Percentiles rank a stretch among this genome's conserved stretches.
These are phyloP conservation scores for Paspalum vaginatum DNA, from an alignment of 176 grass and related monocot genomes.

Conservation along the genomic window DNA sequence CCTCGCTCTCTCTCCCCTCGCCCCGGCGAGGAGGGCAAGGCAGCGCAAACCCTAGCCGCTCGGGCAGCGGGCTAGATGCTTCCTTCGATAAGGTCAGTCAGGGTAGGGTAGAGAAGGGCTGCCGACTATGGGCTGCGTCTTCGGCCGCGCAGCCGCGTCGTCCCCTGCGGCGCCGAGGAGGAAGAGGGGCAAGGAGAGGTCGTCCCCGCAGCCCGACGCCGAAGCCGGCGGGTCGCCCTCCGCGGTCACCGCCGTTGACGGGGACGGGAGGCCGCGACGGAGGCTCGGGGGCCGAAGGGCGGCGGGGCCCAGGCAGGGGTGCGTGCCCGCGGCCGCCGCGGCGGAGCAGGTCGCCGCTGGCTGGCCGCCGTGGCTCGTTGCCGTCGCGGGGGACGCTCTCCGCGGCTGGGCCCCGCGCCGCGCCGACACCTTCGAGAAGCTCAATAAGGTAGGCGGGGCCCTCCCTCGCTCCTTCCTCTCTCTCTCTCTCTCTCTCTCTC, in stretches of 20 bases:
- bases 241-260: background rate
- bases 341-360: slow-evolving; percentile 52
- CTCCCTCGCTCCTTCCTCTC: background rate
- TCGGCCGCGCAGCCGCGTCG: slow-evolving; percentile 40
- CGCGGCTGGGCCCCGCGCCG: slow-evolving; percentile 52
- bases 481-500: background rate
- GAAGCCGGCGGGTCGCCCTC: slow-evolving; percentile 18
- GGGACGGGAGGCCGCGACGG: slow-evolving; percentile 15
- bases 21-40: background rate
- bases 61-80: background rate
- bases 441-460: slow-evolving; percentile 53
- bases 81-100: background rate
- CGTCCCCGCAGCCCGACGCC: slow-evolving; percentile 14
- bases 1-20: background rate
- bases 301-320: slow-evolving; percentile 39
- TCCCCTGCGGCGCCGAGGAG: slow-evolving; percentile 6
- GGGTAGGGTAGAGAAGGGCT: background rate
- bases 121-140: slow-evolving; percentile 52
- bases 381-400: slow-evolving; percentile 55
- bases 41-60: background rate
- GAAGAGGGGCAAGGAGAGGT: slow-evolving; percentile 22
- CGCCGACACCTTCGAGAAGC: slow-evolving; percentile 55
- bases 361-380: slow-evolving; percentile 53
- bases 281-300: slow-evolving; percentile 37
- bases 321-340: slow-evolving; percentile 18